These are phyloP conservation scores for Hypholoma sublateritium DNA, from an alignment of 768 basidiomycete species.

Conservation along the genomic window DNA sequence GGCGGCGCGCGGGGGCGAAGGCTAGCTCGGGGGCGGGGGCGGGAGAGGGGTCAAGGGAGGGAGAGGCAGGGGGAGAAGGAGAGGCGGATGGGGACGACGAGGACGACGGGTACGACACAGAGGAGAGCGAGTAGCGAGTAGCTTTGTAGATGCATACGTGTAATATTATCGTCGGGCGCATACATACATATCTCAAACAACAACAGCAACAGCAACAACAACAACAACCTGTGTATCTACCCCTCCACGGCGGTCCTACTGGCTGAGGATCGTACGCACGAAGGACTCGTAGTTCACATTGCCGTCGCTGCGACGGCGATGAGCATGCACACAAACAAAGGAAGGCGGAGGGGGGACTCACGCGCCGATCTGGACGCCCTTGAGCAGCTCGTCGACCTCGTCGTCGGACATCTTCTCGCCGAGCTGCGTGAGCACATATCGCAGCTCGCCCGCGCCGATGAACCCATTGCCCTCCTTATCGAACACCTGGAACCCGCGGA, in stretches of 20 bases:
- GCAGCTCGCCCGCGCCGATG: slow-evolving; percentile 88
- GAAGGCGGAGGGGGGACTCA: slow-evolving; percentile 40
- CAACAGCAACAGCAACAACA: too few relatives aligned
- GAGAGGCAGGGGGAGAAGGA: not conserved
- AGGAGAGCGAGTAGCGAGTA: slow-evolving; percentile 39
- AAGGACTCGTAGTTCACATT: slow-evolving; percentile 98
- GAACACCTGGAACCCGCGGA: slow-evolving; percentile 98
- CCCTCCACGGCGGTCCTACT: too few relatives aligned
- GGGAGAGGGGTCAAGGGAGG: not conserved
- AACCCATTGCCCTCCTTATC: slow-evolving; percentile 94
- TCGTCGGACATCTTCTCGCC: slow-evolving; percentile 99
- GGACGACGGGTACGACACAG: slow-evolving; percentile 58
- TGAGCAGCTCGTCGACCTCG: slow-evolving; percentile 96
- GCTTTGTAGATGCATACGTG: too few relatives aligned
- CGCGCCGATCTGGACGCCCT: slow-evolving; percentile 91
- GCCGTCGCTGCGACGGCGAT: slow-evolving; percentile 64
- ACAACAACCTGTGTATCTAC: too few relatives aligned
- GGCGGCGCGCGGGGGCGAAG: not conserved
- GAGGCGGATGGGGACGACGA: slow-evolving; percentile 15
- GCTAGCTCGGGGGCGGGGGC: slow-evolving; percentile 23
- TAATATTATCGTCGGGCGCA: too few relatives aligned
- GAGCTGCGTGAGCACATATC: slow-evolving; percentile 92
- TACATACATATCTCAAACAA: too few relatives aligned
- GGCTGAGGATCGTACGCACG: slow-evolving; percentile 90
- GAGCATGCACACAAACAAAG: slow-evolving; percentile 9